Percentiles rank a stretch among this genome's conserved stretches.
These are phyloP conservation scores for Trichoderma reesei DNA, from an alignment of 495 filamentous ascomycete species.

Conservation along the genomic window DNA sequence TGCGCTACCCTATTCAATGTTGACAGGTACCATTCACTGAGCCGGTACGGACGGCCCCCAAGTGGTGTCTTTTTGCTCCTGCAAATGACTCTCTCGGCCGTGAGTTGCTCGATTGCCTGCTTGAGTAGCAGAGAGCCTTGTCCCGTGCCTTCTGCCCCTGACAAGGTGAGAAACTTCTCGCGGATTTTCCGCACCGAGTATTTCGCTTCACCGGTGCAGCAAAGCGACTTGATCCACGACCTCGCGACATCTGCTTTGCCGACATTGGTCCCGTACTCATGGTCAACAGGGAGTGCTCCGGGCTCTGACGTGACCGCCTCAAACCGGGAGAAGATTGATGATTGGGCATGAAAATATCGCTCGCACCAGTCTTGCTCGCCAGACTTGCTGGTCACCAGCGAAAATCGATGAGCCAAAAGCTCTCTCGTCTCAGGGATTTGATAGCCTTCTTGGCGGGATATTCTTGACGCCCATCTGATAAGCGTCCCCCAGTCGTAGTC, in stretches of 20 bases:
- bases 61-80: conserved; percentile 44
- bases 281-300: conserved; percentile 18
- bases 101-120: conserved; percentile 46
- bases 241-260: conserved; percentile 14
- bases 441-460: background rate
- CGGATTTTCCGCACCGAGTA: conserved; percentile 28
- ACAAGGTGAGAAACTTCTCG: conserved; percentile 27
- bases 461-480: conserved; percentile 14
- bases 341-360: conserved; percentile 29
- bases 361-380: conserved; percentile 39
- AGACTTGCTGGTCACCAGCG: conserved; percentile 21
- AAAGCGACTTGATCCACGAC: conserved; percentile 27
- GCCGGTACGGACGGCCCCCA: conserved; percentile 46
- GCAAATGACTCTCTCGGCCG: conserved; percentile 49
- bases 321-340: conserved; percentile 36
- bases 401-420: conserved; percentile 22
- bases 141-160: conserved; percentile 19
- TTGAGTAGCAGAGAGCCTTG: conserved; percentile 38
- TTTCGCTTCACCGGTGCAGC: conserved; percentile 24
- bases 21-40: conserved; percentile 46
- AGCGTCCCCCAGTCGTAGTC: conserved; percentile 68
- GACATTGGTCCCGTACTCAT: background rate
- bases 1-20: conserved; percentile 38
- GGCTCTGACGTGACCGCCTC: conserved; percentile 31
- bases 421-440: conserved; percentile 27